Percentiles rank a stretch among this genome's conserved stretches.
Evolutionary conservation across 108 stramenopile genomes (phyloP).

Genomic region (Stephanodiscus triporus): DNA sequence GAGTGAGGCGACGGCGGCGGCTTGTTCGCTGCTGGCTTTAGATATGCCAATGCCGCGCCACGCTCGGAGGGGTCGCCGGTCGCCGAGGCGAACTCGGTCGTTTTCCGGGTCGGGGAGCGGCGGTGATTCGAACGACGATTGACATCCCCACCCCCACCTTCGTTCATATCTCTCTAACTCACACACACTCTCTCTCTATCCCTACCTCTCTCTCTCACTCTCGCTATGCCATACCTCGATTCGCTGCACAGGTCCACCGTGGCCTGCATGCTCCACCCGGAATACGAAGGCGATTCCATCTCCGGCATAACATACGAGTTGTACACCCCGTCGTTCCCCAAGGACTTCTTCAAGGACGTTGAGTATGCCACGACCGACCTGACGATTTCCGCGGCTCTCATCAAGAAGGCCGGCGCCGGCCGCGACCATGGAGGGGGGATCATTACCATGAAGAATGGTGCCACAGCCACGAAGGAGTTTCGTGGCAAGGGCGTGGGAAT

Average conservation of each 20-base stretch:
- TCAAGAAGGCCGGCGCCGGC: background rate
- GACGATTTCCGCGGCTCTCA: background rate
- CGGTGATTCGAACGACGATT: too few species aligned
- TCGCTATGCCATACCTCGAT: background rate
- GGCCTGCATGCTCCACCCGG: background rate
- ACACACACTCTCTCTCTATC: too few species aligned
- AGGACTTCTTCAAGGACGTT: background rate
- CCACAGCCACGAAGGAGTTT: background rate
- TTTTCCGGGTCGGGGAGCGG: too few species aligned
- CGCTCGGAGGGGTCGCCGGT: too few species aligned
- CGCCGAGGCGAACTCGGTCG: too few species aligned
- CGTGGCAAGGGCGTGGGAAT: background rate
- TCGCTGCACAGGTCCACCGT: background rate
- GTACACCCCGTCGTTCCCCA: background rate
- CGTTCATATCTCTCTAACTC: background rate
- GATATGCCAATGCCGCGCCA: too few species aligned
- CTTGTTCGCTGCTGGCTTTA: too few species aligned
- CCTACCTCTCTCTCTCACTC: background rate
- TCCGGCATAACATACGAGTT: background rate
- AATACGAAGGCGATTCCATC: constrained; percentile 1
- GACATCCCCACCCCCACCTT: too few species aligned
- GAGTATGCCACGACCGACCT: background rate
- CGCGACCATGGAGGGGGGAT: background rate
- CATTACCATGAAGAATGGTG: background rate
- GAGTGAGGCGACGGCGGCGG: too few species aligned